Evolutionary conservation across 768 basidiomycete genomes (phyloP), one percentile per base, ranked within the genome.

Genomic region (Amanita rubescens): DNA sequence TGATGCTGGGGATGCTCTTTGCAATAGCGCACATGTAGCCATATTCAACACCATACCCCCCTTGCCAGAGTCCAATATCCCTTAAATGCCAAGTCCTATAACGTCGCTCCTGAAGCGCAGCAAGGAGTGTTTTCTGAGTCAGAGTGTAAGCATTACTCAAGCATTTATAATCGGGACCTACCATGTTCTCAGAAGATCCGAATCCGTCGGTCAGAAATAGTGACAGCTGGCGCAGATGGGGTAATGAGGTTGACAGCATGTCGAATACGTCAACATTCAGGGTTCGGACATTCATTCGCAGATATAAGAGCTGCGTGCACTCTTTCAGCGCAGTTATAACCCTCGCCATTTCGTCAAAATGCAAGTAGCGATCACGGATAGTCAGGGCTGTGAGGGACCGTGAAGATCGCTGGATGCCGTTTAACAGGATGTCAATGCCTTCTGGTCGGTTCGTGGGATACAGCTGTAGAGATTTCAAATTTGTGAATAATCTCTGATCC

Each of bases 331-430:
- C 63, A 10, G 57, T 34, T 2, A 67, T 46, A 8, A 75, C 57
- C 4, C 43, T 54, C 10, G 37, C 50, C 12, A 71, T 59, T 49
- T 76, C 73, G 5, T 65, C 58, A 1, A 58, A 57, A 12, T 65
- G 57, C 3, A 76, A 62, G 57, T 74, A 76, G 1, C 73, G 70
- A 53, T 75, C 74, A 32, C 72, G 64, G 17, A 79, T 67, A 7
- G 61, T 64, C 1, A 79, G 60, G 0, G 57, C 59, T 10, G 58
- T 64, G 20, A 79, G 59, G 1, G 70, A 70, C 0, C 62, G 45
- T 1, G 66, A 59, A 1, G 71, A 68, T 1, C 68, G 63, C 5
- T 63, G 44, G 19, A 74, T 64, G 49, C 66, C 67, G 5, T 57
- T 56, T 3, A 70, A 47, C 10, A 75, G 61, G 3, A 69, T 61